phyloP scores from a whole-genome alignment of 2,329 filamentous ascomycete species.

The Arachnomyces sp. region DNA sequence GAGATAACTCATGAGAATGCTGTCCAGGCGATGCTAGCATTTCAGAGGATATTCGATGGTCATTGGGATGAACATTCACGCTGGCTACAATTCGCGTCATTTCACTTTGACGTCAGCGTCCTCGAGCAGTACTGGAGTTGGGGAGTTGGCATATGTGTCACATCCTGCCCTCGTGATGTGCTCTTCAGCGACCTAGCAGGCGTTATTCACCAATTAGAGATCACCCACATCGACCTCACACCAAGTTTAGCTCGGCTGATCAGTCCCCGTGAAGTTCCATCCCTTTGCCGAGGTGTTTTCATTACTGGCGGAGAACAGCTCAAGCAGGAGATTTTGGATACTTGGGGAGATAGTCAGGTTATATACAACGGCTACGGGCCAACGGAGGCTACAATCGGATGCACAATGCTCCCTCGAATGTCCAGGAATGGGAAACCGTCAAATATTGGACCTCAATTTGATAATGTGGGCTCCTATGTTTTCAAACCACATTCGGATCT shows the following conservation, averaged over 20 bases:
- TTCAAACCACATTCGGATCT: constrained; percentile 60
- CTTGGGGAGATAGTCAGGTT: constrained; percentile 69
- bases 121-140: constrained; percentile 94
- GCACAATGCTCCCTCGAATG: constrained; percentile 81
- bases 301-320: constrained; percentile 87
- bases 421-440: constrained; percentile 69
- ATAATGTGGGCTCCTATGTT: constrained; percentile 80
- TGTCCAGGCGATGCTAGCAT: constrained; percentile 82
- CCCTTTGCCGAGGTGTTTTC: constrained; percentile 73
- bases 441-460: constrained; percentile 81
- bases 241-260: constrained; percentile 76
- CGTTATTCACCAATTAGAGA: constrained; percentile 62
- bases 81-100: constrained; percentile 88
- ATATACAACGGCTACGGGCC: constrained; percentile 93
- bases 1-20: constrained; percentile 83
- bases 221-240: constrained; percentile 88
- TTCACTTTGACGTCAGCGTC: constrained; percentile 91
- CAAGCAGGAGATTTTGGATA: constrained; percentile 80
- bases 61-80: constrained; percentile 68
- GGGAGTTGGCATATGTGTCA: constrained; percentile 79
- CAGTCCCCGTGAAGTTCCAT: constrained; percentile 72
- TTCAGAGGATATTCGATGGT: constrained; percentile 66
- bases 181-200: constrained; percentile 75
- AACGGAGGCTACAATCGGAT: constrained; percentile 86
- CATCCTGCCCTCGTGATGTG: constrained; percentile 73